Conservation (phyloP, 1,139 yeast species). For the Kluyveromyces sp. region DNA sequence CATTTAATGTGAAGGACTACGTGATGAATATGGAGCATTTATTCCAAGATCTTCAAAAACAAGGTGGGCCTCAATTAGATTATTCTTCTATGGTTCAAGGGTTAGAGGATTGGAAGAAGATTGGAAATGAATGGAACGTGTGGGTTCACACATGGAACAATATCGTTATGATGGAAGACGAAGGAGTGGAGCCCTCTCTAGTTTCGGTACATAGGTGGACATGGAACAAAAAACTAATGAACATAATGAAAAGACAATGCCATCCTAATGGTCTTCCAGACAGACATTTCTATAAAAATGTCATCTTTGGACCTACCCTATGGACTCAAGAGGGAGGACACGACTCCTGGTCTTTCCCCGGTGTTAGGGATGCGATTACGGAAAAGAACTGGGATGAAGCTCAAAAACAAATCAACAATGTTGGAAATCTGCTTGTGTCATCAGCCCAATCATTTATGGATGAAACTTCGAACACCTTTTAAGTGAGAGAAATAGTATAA, state of each 20-base stretch:
- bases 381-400: conserved; percentile 45
- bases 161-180: conserved; percentile 24
- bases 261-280: conserved; percentile 40
- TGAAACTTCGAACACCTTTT: conserved; percentile 16
- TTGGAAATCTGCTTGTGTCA: conserved; percentile 34
- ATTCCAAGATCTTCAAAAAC: conserved; percentile 42
- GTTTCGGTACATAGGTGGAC: conserved; percentile 66
- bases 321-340: conserved; percentile 38
- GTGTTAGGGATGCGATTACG: conserved; percentile 51
- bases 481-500: background rate
- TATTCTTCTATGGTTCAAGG: conserved; percentile 27
- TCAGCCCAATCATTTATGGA: conserved; percentile 30
- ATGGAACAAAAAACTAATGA: conserved; percentile 64
- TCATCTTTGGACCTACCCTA: conserved; percentile 62
- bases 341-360: conserved; percentile 69
- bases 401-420: conserved; percentile 44
- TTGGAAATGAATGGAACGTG: conserved; percentile 35
- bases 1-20: conserved; percentile 51
- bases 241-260: conserved; percentile 49
- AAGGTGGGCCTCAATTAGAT: conserved; percentile 20
- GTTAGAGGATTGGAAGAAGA: conserved; percentile 31
- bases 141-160: conserved; percentile 28
- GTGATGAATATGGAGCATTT: conserved; percentile 40
- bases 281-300: conserved; percentile 63
- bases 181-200: conserved; percentile 58